Evolutionary conservation across 192 early-diverging fungal species (phyloP).

Genomic region (Chytriomyces sp.): DNA sequence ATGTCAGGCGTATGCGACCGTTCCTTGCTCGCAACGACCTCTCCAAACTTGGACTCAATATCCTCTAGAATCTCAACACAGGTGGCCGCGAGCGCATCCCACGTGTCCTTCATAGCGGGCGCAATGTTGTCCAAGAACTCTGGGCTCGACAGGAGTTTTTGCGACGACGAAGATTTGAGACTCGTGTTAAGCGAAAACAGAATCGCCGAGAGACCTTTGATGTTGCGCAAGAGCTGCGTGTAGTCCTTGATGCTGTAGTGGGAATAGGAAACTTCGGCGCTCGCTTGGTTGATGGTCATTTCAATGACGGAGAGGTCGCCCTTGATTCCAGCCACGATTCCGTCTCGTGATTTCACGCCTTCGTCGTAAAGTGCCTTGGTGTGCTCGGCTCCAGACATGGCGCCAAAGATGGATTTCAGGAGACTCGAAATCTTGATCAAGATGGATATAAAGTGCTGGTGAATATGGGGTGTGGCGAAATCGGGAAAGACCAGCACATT

Average conservation of each 20-base stretch:
- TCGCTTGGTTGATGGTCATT: constrained; percentile 23
- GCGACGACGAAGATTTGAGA: neutral
- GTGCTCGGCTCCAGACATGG: constrained; percentile 3
- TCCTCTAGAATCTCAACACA: constrained; percentile 1
- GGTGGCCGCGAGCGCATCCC: neutral
- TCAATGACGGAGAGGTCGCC: constrained; percentile 1
- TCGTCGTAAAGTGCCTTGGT: constrained; percentile 2
- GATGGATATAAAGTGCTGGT: neutral
- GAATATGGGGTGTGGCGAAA: constrained; percentile 18
- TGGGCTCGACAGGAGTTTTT: constrained; percentile 5
- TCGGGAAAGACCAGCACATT: constrained; percentile 28
- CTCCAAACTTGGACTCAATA: neutral
- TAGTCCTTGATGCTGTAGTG: constrained; percentile 26
- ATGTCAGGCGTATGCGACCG: neutral
- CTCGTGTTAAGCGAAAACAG: constrained; percentile 22
- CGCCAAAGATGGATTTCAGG: neutral
- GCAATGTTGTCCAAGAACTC: constrained; percentile 19
- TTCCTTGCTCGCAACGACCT: neutral
- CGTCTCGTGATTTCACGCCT: neutral
- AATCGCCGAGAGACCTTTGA: constrained; percentile 5
- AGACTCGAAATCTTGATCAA: neutral
- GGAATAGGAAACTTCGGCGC: constrained; percentile 29
- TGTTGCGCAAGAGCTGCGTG: neutral
- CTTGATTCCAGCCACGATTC: constrained; percentile 9
- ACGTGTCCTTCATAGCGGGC: constrained; percentile 3